These are phyloP conservation scores for Alternaria novae-zelandiae DNA, from an alignment of 2,329 filamentous ascomycete genomes.

Conservation along the genomic window DNA sequence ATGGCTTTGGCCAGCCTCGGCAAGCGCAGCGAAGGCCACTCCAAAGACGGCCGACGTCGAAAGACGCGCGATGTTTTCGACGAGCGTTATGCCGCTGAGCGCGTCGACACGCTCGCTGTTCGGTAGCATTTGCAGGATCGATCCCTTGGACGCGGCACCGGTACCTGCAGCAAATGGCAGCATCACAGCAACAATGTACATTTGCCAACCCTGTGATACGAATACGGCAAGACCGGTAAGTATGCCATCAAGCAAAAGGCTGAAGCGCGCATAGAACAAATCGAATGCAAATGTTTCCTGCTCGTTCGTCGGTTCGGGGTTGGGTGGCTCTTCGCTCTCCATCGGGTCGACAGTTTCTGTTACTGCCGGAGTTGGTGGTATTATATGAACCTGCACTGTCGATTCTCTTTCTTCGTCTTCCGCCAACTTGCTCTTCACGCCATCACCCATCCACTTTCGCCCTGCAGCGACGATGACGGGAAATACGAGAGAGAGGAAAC, in stretches of 20 bases:
- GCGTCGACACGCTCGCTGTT: slow-evolving; percentile 68
- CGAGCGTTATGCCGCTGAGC: slow-evolving; percentile 70
- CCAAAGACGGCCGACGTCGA: slow-evolving; percentile 70
- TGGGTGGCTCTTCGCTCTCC: slow-evolving; percentile 58
- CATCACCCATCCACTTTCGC: slow-evolving; percentile 49
- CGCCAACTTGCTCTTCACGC: neutral
- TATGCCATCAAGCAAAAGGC: slow-evolving; percentile 67
- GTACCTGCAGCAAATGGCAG: slow-evolving; percentile 74
- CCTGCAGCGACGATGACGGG: slow-evolving; percentile 53
- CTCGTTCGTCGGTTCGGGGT: slow-evolving; percentile 46
- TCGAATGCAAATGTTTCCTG: slow-evolving; percentile 66
- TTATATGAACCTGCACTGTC: slow-evolving; percentile 30
- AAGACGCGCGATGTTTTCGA: slow-evolving; percentile 72
- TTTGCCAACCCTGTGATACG: slow-evolving; percentile 69
- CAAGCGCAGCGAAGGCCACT: slow-evolving; percentile 68
- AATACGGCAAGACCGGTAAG: slow-evolving; percentile 69
- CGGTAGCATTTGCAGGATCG: slow-evolving; percentile 74
- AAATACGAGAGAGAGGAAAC: slow-evolving; percentile 55
- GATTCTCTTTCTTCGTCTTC: slow-evolving; percentile 15
- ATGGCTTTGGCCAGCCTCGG: slow-evolving; percentile 64
- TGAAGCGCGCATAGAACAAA: slow-evolving; percentile 70
- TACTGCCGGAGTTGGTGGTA: slow-evolving; percentile 33
- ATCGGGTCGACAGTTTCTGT: slow-evolving; percentile 54
- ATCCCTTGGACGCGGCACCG: slow-evolving; percentile 72
- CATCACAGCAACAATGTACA: slow-evolving; percentile 69